A percentile compares a stretch with the other conserved stretches of the same genome.
These are phyloP conservation scores for Tilletiaria anomala DNA, from an alignment of 1,284 basidiomycete genomes.

Conservation along the genomic window DNA sequence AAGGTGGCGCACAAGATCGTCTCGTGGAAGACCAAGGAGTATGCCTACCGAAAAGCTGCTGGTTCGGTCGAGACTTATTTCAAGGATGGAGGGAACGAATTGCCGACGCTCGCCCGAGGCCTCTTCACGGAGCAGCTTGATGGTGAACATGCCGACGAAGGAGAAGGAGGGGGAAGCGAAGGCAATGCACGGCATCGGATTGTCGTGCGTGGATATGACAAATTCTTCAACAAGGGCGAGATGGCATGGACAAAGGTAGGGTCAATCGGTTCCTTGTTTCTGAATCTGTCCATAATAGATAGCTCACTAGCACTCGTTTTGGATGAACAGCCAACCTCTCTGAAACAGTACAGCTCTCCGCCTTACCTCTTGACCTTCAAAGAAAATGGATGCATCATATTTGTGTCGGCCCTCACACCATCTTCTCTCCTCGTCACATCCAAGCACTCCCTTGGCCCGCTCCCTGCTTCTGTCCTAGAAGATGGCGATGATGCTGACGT, in stretches of 20 bases:
- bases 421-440: slow-evolving; percentile 70
- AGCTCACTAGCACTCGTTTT: slow-evolving; percentile 2
- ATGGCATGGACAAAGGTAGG: slow-evolving; percentile 82
- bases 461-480: too few species aligned
- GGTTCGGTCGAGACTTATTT: too few species aligned
- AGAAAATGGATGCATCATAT: slow-evolving; percentile 96
- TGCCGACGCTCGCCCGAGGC: slow-evolving; percentile 34
- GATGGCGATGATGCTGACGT: too few species aligned
- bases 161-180: slow-evolving; percentile 2
- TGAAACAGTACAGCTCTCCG: slow-evolving; percentile 50
- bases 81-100: slow-evolving; percentile 7
- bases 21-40: slow-evolving; percentile 34
- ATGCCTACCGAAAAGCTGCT: slow-evolving; percentile 31
- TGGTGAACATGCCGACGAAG: slow-evolving; percentile 6
- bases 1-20: slow-evolving; percentile 16
- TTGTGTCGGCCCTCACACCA: slow-evolving; percentile 71
- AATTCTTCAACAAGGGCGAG: slow-evolving; percentile 96
- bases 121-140: slow-evolving; percentile 28
- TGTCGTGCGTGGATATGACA: slow-evolving; percentile 85
- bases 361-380: slow-evolving; percentile 86
- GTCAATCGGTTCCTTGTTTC: neutral
- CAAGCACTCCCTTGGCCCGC: slow-evolving; percentile 51
- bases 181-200: slow-evolving; percentile 51
- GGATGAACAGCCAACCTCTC: too few species aligned
- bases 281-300: neutral